Evolutionary conservation across 2,329 filamentous ascomycete species (phyloP), one percentile per base, ranked within the genome.

Genomic region (Colletotrichum gloeosporioides): DNA sequence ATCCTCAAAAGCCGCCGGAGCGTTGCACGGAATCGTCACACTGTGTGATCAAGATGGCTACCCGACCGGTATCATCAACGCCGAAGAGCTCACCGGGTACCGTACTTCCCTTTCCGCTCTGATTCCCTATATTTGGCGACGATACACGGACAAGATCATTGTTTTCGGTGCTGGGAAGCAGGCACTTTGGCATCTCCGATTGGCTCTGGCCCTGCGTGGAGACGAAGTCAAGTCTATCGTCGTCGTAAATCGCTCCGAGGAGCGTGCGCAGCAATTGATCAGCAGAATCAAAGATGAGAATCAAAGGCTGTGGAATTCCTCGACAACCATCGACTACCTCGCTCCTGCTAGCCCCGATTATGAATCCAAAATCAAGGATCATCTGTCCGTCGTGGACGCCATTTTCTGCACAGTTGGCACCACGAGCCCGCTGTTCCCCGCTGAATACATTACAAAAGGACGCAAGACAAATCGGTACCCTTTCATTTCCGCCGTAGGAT

Each of bases 161-260:
- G 89, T 95, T 34, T 95, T 95, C 79, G 93, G 93, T 2, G 93
- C 92, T 0, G 93, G 93, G 34, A 92, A 90, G 78, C 93, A 95
- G 83, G 93, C 93, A 1, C 91, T 93, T 80, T 95, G 93, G 93
- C 93, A 95, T 80, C 90, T 93, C 8, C 89, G 92, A 1, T 88
- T 95, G 8, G 91, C 93, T 0, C 83, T 95, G 3, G 85, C 93
- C 3, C 86, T 94, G 0, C 76, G 82, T 3, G 81, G 82, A 0
- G 49, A 73, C 0, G 80, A 82, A 15, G 80, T 85, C 6, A 75
- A 77, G 10, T 77, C 66, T 3, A 77, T 86, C 18, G 84, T 81
- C 0, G 70, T 86, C 6, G 81, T 86, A 13, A 86, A 86, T 44
- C 81, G 84, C 1, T 84, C 83, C 0, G 29, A 65, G 0, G 55